A percentile compares a stretch with the other conserved stretches of the same genome.
phyloP scores from a whole-genome alignment of 1,284 basidiomycete genomes.

The Meripilus lineatus region DNA sequence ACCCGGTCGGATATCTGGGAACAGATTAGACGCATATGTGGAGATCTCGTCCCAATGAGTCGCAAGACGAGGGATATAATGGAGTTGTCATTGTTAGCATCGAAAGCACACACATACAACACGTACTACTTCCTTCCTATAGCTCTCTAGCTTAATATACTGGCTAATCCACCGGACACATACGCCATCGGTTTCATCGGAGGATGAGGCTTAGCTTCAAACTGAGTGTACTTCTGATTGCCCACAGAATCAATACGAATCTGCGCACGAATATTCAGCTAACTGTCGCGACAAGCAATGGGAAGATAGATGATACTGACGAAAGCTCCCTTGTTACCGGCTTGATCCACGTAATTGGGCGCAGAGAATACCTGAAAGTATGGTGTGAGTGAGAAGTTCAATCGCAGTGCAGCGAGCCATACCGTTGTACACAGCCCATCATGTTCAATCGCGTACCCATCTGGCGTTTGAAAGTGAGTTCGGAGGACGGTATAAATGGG shows the following conservation, averaged over 20 bases:
- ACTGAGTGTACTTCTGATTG: slow-evolving; percentile 74
- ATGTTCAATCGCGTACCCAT: slow-evolving; percentile 87
- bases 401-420: slow-evolving; percentile 10
- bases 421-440: slow-evolving; percentile 87
- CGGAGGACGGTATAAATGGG: slow-evolving; percentile 1
- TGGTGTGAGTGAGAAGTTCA: slow-evolving; percentile 9
- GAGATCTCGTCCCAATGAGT: too few relatives aligned
- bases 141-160: slow-evolving; percentile 48
- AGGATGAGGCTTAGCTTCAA: slow-evolving; percentile 85
- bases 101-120: too few relatives aligned
- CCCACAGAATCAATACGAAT: slow-evolving; percentile 82
- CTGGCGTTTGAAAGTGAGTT: slow-evolving; percentile 30
- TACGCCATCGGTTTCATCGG: slow-evolving; percentile 94
- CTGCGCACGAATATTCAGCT: slow-evolving; percentile 36
- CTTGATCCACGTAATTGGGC: slow-evolving; percentile 83
- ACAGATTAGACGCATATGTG: too few relatives aligned
- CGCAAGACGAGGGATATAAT: too few relatives aligned
- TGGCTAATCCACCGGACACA: slow-evolving; percentile 56
- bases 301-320: slow-evolving; percentile 54
- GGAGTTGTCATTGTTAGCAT: too few relatives aligned
- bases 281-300: slow-evolving; percentile 5
- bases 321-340: slow-evolving; percentile 78
- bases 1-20: too few relatives aligned
- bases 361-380: slow-evolving; percentile 74
- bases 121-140: too few relatives aligned